phyloP scores from a whole-genome alignment of 306 rosid species.

The Ziziphus jujuba region DNA sequence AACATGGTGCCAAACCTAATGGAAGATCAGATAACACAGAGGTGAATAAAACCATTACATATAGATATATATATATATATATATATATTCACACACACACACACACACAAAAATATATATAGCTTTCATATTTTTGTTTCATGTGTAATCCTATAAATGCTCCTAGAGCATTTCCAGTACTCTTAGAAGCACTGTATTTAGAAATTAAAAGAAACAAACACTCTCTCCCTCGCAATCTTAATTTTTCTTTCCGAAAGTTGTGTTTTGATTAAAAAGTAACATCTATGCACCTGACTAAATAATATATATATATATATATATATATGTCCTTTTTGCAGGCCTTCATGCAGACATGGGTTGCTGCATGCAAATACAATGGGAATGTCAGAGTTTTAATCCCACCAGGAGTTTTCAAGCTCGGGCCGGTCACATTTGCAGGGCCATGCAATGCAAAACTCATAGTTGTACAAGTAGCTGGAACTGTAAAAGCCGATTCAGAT shows the following conservation, averaged over 20 bases:
- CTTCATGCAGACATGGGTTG: conserved; percentile 65
- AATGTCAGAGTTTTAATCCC: conserved; percentile 54
- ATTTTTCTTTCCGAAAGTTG: background rate
- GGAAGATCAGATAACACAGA: conserved; percentile 45
- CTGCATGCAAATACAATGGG: conserved; percentile 40
- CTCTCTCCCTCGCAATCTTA: background rate
- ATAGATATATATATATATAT: background rate
- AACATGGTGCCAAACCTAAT: conserved; percentile 52
- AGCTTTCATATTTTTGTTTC: too few relatives aligned
- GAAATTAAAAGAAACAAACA: too few relatives aligned
- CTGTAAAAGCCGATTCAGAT: conserved; percentile 52
- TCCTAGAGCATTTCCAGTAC: too few relatives aligned
- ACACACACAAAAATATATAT: too few relatives aligned
- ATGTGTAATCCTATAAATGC: too few relatives aligned
- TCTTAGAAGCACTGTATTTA: too few relatives aligned
- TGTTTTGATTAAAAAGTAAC: too few relatives aligned
- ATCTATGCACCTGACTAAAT: background rate
- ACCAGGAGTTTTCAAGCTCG: conserved; percentile 42
- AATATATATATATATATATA: too few relatives aligned
- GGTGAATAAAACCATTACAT: conserved; percentile 29
- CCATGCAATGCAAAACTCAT: conserved; percentile 56
- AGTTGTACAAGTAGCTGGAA: conserved; percentile 57
- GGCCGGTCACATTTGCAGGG: conserved; percentile 54
- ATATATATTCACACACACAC: background rate
- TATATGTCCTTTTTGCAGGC: conserved; percentile 37